A percentile compares a stretch with the other conserved stretches of the same genome.
Conservation (phyloP, 345 rosid genomes). For the Gossypium arboreum region DNA sequence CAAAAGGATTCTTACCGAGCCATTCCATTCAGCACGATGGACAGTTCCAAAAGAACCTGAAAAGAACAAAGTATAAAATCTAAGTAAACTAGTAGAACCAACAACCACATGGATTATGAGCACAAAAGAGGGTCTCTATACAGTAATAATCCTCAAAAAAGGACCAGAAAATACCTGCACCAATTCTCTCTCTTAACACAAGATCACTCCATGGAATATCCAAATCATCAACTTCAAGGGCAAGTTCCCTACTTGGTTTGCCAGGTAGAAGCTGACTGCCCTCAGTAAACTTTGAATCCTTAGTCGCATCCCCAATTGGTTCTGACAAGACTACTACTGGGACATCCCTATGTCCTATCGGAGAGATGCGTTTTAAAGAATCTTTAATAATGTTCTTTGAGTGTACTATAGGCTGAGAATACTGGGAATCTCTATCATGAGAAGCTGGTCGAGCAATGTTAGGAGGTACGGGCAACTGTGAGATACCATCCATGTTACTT, state of each 20-base stretch:
- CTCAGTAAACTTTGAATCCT: conserved; percentile 39
- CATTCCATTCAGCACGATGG: conserved; percentile 99
- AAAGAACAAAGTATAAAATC: conserved; percentile 27
- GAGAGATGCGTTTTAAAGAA: conserved; percentile 37
- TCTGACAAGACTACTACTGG: conserved; percentile 28
- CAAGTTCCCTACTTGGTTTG: conserved; percentile 46
- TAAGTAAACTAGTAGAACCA: conserved; percentile 22
- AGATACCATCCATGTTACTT: conserved; percentile 37
- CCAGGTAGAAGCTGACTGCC: conserved; percentile 36
- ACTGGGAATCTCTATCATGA: conserved; percentile 40
- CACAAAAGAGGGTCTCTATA: neutral
- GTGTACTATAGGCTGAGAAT: conserved; percentile 26
- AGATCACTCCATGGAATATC: conserved; percentile 93
- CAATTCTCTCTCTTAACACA: conserved; percentile 81
- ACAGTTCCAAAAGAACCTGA: conserved; percentile 99
- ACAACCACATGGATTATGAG: conserved; percentile 13
- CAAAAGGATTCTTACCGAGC: conserved; percentile 59
- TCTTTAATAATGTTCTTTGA: conserved; percentile 41
- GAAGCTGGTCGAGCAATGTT: conserved; percentile 30
- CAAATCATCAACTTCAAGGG: conserved; percentile 81
- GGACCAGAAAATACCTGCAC: conserved; percentile 70
- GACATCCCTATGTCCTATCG: conserved; percentile 33
- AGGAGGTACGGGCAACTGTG: conserved; percentile 36
- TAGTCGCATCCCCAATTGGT: conserved; percentile 30
- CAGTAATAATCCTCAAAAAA: neutral